Base-by-base conservation (phyloP, 805 yeast genomes). In the Wickerhamiella sergipiensis region DNA sequence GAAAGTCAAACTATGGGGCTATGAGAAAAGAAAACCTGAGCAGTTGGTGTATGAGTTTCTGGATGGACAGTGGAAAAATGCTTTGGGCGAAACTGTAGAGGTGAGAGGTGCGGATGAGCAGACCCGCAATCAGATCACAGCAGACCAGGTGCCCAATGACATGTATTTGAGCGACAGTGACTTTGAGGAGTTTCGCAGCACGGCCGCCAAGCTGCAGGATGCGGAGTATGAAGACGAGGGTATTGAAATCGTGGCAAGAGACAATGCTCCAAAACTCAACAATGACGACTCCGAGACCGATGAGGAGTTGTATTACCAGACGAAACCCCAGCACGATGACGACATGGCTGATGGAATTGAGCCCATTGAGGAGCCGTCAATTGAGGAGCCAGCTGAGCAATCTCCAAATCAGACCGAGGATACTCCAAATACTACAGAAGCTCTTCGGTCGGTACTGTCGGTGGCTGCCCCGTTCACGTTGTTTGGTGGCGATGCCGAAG, bases 1-100 rank as follows among this genome's bases (percentile, higher is more conserved):
- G 58, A 87, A 88, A 67, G 78, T 81, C 31, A 88, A 88, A 63
- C 73, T 92, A 42, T 90, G 98, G 98, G 97, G 97, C 2, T 74
- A 78, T 54, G 88, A 84, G 57, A 85, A 84, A 67, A 52, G 56
- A 18, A 56, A 58, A 2, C 33, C 54, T 15, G 74, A 77, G 55
- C 81, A 76, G 59, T 70, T 88, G 57, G 84, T 82, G 0, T 76
- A 72, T 65, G 70, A 71, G 50, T 89, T 77, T 62, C 69, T 66
- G 9, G 76, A 81, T 54, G 85, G 83, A 0, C 75, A 73, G 45
- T 87, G 96, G 96, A 75, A 75, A 57, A 85, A 84, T 64, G 88
- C 88, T 6, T 79, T 77, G 53, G 85, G 81, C 47, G 94, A 85
- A 62, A 75, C 86, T 12, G 75, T 89, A 18, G 97, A 89, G 61